Evolutionary conservation across 805 yeast species (phyloP).

Genomic region (Candida sonorensis): DNA sequence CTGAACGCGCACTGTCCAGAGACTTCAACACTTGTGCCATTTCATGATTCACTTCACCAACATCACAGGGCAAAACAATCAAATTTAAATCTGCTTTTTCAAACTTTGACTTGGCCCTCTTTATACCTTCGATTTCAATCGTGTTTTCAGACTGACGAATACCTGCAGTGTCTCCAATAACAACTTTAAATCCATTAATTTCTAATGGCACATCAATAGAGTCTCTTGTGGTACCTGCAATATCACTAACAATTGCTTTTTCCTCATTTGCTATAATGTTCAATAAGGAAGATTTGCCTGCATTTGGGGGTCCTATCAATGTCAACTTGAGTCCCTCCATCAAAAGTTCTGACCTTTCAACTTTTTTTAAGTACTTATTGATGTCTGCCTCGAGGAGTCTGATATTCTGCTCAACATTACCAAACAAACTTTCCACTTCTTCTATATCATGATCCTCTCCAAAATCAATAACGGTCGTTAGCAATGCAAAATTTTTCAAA

Average conservation of each 20-base stretch:
- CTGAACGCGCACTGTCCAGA: slow-evolving; percentile 13
- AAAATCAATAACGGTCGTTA: slow-evolving; percentile 89
- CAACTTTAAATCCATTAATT: slow-evolving; percentile 75
- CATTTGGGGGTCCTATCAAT: slow-evolving; percentile 88
- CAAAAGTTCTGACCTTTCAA: slow-evolving; percentile 54
- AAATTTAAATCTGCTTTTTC: slow-evolving; percentile 58
- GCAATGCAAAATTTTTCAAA: slow-evolving; percentile 58
- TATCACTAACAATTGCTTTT: slow-evolving; percentile 83
- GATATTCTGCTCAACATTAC: slow-evolving; percentile 40
- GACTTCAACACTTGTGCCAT: slow-evolving; percentile 32
- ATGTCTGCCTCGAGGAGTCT: slow-evolving; percentile 38
- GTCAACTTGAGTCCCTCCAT: slow-evolving; percentile 67
- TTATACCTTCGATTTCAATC: slow-evolving; percentile 68
- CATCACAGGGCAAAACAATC: slow-evolving; percentile 50
- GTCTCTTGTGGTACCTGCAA: slow-evolving; percentile 95
- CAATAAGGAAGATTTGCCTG: slow-evolving; percentile 86
- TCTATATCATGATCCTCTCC: slow-evolving; percentile 89
- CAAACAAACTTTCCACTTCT: slow-evolving; percentile 48
- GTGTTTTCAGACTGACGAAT: slow-evolving; percentile 43
- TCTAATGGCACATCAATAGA: slow-evolving; percentile 75
- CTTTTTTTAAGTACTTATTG: slow-evolving; percentile 34
- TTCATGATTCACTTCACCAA: slow-evolving; percentile 27
- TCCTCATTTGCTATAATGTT: slow-evolving; percentile 73
- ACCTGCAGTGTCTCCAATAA: slow-evolving; percentile 92
- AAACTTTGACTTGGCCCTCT: slow-evolving; percentile 60